phyloP scores from a whole-genome alignment of 2,329 filamentous ascomycete genomes.

The Cladosporium halotolerans region DNA sequence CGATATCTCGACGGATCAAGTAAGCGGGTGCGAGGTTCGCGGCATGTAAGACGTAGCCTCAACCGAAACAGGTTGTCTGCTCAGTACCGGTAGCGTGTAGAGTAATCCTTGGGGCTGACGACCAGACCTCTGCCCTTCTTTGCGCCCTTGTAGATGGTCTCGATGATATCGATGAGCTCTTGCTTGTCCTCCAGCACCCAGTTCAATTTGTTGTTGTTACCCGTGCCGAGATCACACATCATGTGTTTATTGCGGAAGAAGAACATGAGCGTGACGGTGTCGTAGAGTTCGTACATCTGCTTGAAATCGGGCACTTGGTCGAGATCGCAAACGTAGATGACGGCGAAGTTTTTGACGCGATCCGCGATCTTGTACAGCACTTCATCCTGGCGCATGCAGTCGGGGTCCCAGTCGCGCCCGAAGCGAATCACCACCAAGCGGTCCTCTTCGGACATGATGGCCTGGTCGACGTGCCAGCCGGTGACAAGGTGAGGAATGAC shows the following conservation, averaged over 20 bases:
- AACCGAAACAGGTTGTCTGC: not conserved
- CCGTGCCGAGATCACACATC: conserved; percentile 96
- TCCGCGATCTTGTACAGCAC: conserved; percentile 93
- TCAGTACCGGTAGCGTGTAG: conserved; percentile 63
- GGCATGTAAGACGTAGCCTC: no score
- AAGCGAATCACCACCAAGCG: conserved; percentile 91
- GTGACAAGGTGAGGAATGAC: conserved; percentile 85
- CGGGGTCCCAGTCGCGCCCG: conserved; percentile 75
- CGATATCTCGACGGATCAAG: no score
- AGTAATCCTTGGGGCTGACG: conserved; percentile 86
- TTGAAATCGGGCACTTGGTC: conserved; percentile 91
- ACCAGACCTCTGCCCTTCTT: conserved; percentile 97
- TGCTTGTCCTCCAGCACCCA: conserved; percentile 97
- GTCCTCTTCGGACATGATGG: conserved; percentile 85
- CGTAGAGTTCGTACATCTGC: conserved; percentile 78
- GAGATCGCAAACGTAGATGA: conserved; percentile 90
- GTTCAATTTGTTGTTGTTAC: conserved; percentile 98
- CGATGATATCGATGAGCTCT: conserved; percentile 95
- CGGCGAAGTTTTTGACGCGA: conserved; percentile 85
- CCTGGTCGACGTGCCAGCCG: conserved; percentile 98
- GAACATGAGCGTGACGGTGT: conserved; percentile 93
- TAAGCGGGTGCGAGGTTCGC: no score
- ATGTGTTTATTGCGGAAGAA: conserved; percentile 99
- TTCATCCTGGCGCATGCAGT: conserved; percentile 81
- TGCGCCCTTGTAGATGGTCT: conserved; percentile 95